These are phyloP conservation scores for Nigrospora oryzae DNA, from an alignment of 2,329 filamentous ascomycete species.

Conservation along the genomic window DNA sequence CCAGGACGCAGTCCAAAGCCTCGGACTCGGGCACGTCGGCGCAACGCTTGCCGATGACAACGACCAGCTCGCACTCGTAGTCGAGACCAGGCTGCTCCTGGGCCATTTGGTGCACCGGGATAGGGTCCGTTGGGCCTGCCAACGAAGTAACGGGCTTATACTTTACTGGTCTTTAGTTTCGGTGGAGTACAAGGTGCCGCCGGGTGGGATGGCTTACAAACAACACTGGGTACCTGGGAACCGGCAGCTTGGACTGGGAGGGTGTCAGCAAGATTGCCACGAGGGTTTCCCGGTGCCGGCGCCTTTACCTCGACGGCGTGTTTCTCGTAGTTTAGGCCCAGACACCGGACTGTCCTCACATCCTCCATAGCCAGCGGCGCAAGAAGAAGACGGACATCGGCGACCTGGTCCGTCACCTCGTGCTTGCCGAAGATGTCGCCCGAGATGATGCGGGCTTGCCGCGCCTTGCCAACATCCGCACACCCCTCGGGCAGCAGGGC, in stretches of 20 bases:
- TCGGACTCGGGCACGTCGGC: conserved; percentile 54
- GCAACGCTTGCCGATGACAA: conserved; percentile 62
- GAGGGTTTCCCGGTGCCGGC: neutral
- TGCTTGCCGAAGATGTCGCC: conserved; percentile 61
- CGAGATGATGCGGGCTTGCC: conserved; percentile 51
- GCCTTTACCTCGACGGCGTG: conserved; percentile 58
- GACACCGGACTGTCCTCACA: conserved; percentile 57
- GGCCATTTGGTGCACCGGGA: conserved; percentile 57
- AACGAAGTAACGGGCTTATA: conserved; percentile 64
- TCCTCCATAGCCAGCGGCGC: conserved; percentile 55
- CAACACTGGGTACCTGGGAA: conserved; percentile 63
- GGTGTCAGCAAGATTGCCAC: neutral
- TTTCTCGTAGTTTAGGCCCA: conserved; percentile 65
- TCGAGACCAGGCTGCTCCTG: conserved; percentile 61
- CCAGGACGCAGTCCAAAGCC: conserved; percentile 65
- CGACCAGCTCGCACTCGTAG: conserved; percentile 74
- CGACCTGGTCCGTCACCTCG: conserved; percentile 53
- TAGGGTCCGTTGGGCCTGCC: conserved; percentile 53
- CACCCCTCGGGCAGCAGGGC: conserved; percentile 56
- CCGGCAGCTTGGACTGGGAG: conserved; percentile 49
- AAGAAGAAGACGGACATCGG: conserved; percentile 47
- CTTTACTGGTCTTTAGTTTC: conserved; percentile 14
- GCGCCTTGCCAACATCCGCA: conserved; percentile 52
- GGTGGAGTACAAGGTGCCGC: too few relatives aligned
- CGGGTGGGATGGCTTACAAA: conserved; percentile 42